Evolutionary conservation across 2,329 filamentous ascomycete genomes (phyloP).

Genomic region (Pezicula neosporulosa): DNA sequence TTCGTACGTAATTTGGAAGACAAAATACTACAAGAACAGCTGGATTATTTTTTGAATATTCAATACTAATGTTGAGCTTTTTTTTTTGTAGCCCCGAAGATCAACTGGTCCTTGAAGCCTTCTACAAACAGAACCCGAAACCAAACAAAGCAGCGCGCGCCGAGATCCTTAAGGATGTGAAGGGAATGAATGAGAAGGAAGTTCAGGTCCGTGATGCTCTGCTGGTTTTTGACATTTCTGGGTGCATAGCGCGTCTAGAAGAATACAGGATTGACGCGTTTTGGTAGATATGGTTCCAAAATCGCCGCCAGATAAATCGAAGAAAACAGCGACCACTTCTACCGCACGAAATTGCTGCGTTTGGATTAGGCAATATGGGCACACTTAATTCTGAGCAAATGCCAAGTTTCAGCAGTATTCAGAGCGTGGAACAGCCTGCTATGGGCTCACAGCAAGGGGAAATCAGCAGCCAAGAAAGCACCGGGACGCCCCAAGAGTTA

Average conservation of each 20-base stretch:
- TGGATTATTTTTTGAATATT: background rate
- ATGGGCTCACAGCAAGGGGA: constrained; percentile 10
- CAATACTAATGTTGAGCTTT: constrained; percentile 9
- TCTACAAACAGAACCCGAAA: constrained; percentile 82
- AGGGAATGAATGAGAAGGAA: constrained; percentile 86
- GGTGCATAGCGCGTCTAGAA: constrained; percentile 9
- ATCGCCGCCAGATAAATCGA: constrained; percentile 87
- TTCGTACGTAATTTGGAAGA: background rate
- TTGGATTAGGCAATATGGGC: constrained; percentile 43
- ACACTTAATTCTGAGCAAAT: constrained; percentile 25
- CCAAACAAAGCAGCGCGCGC: constrained; percentile 87
- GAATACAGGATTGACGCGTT: background rate
- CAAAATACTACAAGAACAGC: too few species aligned
- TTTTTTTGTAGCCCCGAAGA: constrained; percentile 67
- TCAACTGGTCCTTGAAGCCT: constrained; percentile 81
- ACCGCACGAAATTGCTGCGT: constrained; percentile 68
- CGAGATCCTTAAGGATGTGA: constrained; percentile 76
- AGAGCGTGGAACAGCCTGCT: constrained; percentile 12
- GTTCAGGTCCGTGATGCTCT: constrained; percentile 70
- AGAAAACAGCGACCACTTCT: constrained; percentile 82
- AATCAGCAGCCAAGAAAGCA: constrained; percentile 9
- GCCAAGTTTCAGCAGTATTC: constrained; percentile 17
- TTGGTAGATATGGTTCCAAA: constrained; percentile 92
- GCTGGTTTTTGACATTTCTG: constrained; percentile 2
- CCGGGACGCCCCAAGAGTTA: constrained; percentile 4